Base-by-base conservation (phyloP, 768 basidiomycete species). In the Agrocybe pediades region DNA sequence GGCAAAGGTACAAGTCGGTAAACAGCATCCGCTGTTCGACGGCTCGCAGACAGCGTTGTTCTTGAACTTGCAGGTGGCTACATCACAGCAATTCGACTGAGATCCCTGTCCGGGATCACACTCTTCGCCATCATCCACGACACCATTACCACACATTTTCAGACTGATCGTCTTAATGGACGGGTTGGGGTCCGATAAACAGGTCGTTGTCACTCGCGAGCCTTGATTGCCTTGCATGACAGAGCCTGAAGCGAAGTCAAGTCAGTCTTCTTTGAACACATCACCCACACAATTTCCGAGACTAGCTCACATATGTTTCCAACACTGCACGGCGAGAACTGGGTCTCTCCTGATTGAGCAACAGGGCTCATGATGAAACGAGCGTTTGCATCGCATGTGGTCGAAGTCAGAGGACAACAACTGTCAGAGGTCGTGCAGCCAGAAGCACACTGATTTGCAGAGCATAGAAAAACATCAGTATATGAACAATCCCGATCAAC, bases 321-420 rank as follows among this genome's bases (percentile, higher is more conserved):
- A 27, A 95, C 63, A 48, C 78, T 85, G 71, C 93, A 96, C 11
- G 74, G 83, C 0, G 89, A 92, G 65, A 96, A 96, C 11, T 71
- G 65, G 55, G 77, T 80, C 65, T 94, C 90, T 29, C 77, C 79
- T 1, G 76, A 56, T 55, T 82, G 72, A 9, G 87, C 77, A n/a
- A 86, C 83, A 5, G 90, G 89, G 62, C 83, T 90, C 93, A 96
- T 95, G 71, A 96, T 83, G 71, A 83, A 94, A 56, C 81, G 72
- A 1, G 81, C 77, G 54, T 77, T 75, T 6, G 91, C 83, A 68
- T 85, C 71, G 65, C 92, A 96, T 6, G 75, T 71, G 8, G 65
- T 71, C 0, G 79, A 65, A 16, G 76, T 79, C 30, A 87, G 67
- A 0, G 93, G 92, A 64, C 93, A 96, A 63, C 92, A 96, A 7